Conservation (phyloP, 441 rosid genomes). For the Euphorbia corollata region DNA sequence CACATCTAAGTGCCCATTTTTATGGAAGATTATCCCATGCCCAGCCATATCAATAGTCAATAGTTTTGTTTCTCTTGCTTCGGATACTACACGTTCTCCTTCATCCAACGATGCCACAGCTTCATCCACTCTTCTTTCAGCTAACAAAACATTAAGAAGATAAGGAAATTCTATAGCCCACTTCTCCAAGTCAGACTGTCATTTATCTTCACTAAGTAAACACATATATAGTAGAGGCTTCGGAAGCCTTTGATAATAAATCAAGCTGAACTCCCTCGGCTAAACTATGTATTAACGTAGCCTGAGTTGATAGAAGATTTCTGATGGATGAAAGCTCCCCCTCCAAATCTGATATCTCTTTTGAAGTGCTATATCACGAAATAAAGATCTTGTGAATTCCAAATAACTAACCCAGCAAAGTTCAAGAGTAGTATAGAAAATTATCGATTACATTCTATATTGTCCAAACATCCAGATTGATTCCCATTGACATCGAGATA, state of each 20-base stretch:
- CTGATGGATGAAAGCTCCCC: conserved; percentile 95
- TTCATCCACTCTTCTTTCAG: conserved; percentile 95
- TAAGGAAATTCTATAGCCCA: conserved; percentile 83
- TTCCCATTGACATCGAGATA: neutral
- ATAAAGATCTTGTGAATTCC: conserved; percentile 16
- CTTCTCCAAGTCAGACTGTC: conserved; percentile 70
- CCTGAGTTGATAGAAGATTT: conserved; percentile 86
- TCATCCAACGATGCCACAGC: conserved; percentile 83
- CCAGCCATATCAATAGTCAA: too few relatives aligned
- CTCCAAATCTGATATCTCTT: conserved; percentile 95
- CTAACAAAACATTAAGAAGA: conserved; percentile 80
- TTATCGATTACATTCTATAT: too few relatives aligned
- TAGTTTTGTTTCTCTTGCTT: conserved; percentile 48
- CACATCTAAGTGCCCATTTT: too few relatives aligned
- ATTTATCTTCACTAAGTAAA: conserved; percentile 38
- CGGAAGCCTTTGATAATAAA: conserved; percentile 35
- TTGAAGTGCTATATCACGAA: conserved; percentile 63
- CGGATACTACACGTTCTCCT: conserved; percentile 61
- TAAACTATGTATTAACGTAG: conserved; percentile 77
- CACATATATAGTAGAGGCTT: conserved; percentile 30
- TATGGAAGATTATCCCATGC: too few relatives aligned
- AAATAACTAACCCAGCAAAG: neutral
- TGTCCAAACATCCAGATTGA: neutral
- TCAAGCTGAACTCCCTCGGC: conserved; percentile 84
- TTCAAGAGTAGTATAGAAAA: conserved; percentile 2